phyloP scores from a whole-genome alignment of 2,329 filamentous ascomycete species.

The Talaromyces pinophilus region DNA sequence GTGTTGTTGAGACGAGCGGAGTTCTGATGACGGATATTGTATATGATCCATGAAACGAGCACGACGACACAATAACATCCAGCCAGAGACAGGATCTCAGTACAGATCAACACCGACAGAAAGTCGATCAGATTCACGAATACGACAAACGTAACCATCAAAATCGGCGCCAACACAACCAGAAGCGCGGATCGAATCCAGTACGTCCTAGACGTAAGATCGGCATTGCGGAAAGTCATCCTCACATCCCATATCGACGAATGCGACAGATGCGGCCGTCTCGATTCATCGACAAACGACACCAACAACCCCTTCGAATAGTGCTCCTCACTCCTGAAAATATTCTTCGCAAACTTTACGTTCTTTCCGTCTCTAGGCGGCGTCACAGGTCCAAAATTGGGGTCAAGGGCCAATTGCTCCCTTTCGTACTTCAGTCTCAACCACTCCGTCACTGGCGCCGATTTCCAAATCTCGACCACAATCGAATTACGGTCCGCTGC shows the following conservation, averaged over 20 bases:
- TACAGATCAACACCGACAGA: not conserved
- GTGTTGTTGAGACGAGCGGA: not conserved
- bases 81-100: not conserved
- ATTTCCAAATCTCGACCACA: slow-evolving; percentile 21
- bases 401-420: no score
- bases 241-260: not conserved
- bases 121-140: not conserved
- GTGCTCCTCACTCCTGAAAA: not conserved
- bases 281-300: not conserved
- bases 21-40: not conserved
- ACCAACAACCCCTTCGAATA: slow-evolving; percentile 1
- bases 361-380: not conserved
- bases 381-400: not conserved
- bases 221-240: not conserved
- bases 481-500: not conserved
- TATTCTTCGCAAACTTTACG: not conserved
- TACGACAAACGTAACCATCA: slow-evolving; percentile 5
- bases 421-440: not conserved
- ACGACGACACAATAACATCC: slow-evolving; percentile 7
- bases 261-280: not conserved
- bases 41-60: slow-evolving; percentile 11
- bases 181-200: slow-evolving; percentile 14
- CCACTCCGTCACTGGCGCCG: slow-evolving; percentile 4
- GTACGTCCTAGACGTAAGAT: slow-evolving; percentile 12
- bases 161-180: slow-evolving; percentile 10